A percentile compares a stretch with the other conserved stretches of the same genome.
These are phyloP conservation scores for Xerocomus brunneocitrinus DNA, from an alignment of 768 basidiomycete genomes.

Conservation along the genomic window DNA sequence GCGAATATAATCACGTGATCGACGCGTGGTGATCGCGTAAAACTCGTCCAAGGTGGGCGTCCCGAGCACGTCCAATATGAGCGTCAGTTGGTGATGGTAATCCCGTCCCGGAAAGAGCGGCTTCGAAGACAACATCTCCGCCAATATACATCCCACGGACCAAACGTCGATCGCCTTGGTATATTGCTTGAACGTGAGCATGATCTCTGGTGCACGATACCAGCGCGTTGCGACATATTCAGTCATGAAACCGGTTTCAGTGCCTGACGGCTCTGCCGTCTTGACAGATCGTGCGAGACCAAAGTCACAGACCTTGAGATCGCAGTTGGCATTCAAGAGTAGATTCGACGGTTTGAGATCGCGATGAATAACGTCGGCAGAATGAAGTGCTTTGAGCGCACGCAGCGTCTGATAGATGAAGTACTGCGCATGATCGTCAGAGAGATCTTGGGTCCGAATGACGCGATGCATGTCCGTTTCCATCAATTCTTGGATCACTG, in stretches of 20 bases:
- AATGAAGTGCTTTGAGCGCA: constrained; percentile 93
- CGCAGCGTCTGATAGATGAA: constrained; percentile 93
- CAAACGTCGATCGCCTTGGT: constrained; percentile 92
- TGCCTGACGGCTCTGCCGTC: constrained; percentile 80
- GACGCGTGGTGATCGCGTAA: constrained; percentile 88
- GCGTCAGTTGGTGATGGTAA: constrained; percentile 92
- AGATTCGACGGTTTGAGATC: constrained; percentile 98
- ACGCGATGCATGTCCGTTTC: constrained; percentile 97
- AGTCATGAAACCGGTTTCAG: constrained; percentile 88
- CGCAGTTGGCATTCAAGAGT: constrained; percentile 95
- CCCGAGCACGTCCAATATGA: constrained; percentile 95
- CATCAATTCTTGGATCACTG: constrained; percentile 90
- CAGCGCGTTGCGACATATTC: constrained; percentile 98
- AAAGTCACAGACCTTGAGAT: constrained; percentile 94
- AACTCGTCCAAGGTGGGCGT: constrained; percentile 98
- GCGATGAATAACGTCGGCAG: constrained; percentile 92
- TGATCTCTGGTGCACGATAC: constrained; percentile 99
- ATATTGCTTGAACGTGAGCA: constrained; percentile 99
- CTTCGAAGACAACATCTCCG: constrained; percentile 96
- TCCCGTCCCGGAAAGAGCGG: constrained; percentile 96
- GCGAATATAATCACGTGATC: constrained; percentile 93
- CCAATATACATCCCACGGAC: constrained; percentile 85
- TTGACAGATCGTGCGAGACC: constrained; percentile 88
- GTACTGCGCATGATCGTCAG: constrained; percentile 93
- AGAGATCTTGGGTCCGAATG: constrained; percentile 90